phyloP scores from a whole-genome alignment of 2,329 filamentous ascomycete species.

The Magnaporthiopsis incrustans region DNA sequence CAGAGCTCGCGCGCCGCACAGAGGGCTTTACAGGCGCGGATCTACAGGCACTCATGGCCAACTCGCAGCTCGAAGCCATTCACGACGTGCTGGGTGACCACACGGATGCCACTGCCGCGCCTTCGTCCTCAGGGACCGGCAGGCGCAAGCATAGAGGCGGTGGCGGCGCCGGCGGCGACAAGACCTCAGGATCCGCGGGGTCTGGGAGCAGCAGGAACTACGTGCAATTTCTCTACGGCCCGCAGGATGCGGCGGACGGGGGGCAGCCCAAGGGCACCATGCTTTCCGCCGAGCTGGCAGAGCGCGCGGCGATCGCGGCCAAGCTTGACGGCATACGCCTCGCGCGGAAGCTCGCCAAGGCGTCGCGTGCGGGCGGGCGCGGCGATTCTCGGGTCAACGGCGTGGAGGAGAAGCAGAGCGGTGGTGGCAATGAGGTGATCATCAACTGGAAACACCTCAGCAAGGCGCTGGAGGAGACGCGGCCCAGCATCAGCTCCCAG shows the following conservation, averaged over 20 bases:
- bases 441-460: conserved; percentile 80
- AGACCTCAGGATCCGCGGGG: conserved; percentile 18
- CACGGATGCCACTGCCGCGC: conserved; percentile 18
- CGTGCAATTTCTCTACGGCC: conserved; percentile 78
- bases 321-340: conserved; percentile 76
- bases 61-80: conserved; percentile 93
- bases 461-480: conserved; percentile 66
- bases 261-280: conserved; percentile 32
- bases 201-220: conserved; percentile 41
- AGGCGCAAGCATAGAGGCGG: conserved; percentile 10
- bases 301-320: conserved; percentile 70
- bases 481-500: conserved; percentile 72
- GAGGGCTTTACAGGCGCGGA: conserved; percentile 93
- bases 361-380: conserved; percentile 17
- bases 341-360: conserved; percentile 54
- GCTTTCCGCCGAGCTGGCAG: conserved; percentile 52
- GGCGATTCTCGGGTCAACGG: conserved; percentile 16
- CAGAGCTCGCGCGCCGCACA: conserved; percentile 70
- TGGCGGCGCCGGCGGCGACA: conserved; percentile 27
- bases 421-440: conserved; percentile 52
- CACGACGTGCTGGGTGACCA: conserved; percentile 77
- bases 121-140: not conserved
- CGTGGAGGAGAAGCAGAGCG: conserved; percentile 15
- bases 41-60: conserved; percentile 89
- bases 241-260: conserved; percentile 37